Percentiles rank a stretch among this genome's conserved stretches.
Evolutionary conservation across 1,284 basidiomycete species (phyloP).

Genomic region (Apiotrichum montevideense): DNA sequence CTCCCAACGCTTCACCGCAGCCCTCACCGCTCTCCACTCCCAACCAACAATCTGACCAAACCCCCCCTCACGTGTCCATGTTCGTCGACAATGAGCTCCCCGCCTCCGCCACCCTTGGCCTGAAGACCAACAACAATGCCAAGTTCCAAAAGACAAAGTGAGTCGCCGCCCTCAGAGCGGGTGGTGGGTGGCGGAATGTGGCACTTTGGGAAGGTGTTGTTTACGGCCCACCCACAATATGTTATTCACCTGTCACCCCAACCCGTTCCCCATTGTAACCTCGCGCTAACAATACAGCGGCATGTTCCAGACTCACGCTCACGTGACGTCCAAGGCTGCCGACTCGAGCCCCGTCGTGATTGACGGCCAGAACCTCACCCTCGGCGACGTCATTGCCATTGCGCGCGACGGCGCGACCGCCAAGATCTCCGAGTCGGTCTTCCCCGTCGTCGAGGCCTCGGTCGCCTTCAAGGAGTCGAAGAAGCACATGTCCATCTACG

Average conservation of each 20-base stretch:
- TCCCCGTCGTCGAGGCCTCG: conserved; percentile 10
- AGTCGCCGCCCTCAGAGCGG: background rate
- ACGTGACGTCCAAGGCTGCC: background rate
- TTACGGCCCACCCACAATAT: too few species aligned
- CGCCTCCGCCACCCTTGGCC: background rate
- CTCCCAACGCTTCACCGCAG: too few species aligned
- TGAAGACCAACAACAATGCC: background rate
- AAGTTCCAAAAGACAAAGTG: conserved; percentile 1
- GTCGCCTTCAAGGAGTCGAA: conserved; percentile 19
- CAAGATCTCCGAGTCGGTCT: conserved; percentile 7
- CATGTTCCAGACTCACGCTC: conserved; percentile 14
- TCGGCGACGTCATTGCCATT: conserved; percentile 17
- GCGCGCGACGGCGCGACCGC: conserved; percentile 15
- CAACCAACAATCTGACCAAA: background rate
- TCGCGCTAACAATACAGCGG: conserved; percentile 2
- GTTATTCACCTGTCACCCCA: too few species aligned
- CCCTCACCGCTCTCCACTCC: background rate
- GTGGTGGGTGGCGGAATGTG: too few species aligned
- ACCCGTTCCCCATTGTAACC: background rate
- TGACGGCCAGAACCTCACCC: conserved; percentile 11
- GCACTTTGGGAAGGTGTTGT: too few species aligned
- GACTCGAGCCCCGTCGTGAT: conserved; percentile 5
- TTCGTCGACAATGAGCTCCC: conserved; percentile 5
- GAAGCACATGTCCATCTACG: conserved; percentile 21
- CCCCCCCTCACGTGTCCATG: conserved; percentile 6